phyloP scores from a whole-genome alignment of 306 rosid species.

The Lathyrus tuberosus region DNA sequence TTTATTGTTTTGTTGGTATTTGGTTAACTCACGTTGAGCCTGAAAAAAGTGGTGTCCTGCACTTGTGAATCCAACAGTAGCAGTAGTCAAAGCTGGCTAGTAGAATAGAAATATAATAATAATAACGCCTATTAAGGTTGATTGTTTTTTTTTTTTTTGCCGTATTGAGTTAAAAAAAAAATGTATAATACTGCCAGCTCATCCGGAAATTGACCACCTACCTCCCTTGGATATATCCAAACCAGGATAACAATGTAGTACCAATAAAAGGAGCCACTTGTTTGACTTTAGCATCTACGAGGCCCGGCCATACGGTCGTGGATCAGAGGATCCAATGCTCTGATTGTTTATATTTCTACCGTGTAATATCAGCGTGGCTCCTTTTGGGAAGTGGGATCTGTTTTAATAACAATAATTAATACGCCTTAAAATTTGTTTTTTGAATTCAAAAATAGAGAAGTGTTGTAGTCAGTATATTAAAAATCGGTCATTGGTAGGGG shows the following conservation, averaged over 20 bases:
- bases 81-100: slow-evolving; percentile 28
- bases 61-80: neutral
- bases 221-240: neutral
- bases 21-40: too few species aligned
- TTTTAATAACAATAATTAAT: too few species aligned
- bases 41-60: neutral
- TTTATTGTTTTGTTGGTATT: neutral
- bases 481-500: too few species aligned
- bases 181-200: neutral
- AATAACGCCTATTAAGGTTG: too few species aligned
- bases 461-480: too few species aligned
- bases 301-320: neutral
- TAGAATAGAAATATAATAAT: neutral
- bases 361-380: too few species aligned
- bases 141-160: neutral
- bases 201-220: neutral
- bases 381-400: too few species aligned
- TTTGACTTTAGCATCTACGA: slow-evolving; percentile 32
- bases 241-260: neutral
- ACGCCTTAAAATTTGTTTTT: too few species aligned
- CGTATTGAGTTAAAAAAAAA: neutral
- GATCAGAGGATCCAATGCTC: neutral
- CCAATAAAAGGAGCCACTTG: slow-evolving; percentile 4
- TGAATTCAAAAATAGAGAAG: too few species aligned
- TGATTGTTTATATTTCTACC: neutral